phyloP scores from a whole-genome alignment of 2,329 filamentous ascomycete genomes.

The Trichothecium sympodiale region DNA sequence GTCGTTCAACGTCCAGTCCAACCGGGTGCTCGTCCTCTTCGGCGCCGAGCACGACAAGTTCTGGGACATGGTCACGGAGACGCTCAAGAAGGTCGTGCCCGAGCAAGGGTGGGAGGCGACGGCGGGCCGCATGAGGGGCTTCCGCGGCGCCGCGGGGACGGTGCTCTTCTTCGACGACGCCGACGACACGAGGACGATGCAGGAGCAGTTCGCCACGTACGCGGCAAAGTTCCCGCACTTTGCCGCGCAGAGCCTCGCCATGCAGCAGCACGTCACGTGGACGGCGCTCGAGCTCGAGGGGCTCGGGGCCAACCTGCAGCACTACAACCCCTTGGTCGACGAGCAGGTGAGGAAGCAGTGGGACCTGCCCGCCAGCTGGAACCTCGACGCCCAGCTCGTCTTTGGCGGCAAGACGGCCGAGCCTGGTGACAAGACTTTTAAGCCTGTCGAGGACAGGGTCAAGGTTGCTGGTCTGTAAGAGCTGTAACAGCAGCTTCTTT shows the following conservation, averaged over 20 bases:
- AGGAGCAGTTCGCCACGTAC: conserved; percentile 61
- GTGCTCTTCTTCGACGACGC: conserved; percentile 85
- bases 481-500: conserved; percentile 5
- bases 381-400: conserved; percentile 72
- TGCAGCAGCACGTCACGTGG: conserved; percentile 72
- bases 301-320: conserved; percentile 80
- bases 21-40: conserved; percentile 67
- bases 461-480: conserved; percentile 45
- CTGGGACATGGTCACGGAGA: conserved; percentile 62
- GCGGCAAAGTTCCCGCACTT: conserved; percentile 70
- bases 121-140: conserved; percentile 32
- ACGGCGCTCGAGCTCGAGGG: conserved; percentile 73
- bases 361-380: conserved; percentile 62
- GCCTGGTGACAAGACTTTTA: conserved; percentile 52
- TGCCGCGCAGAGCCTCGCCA: conserved; percentile 67
- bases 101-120: conserved; percentile 49
- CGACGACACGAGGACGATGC: conserved; percentile 50
- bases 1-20: conserved; percentile 82
- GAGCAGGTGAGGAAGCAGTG: conserved; percentile 57
- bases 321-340: conserved; percentile 85
- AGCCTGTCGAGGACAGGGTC: conserved; percentile 54
- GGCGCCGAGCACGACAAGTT: conserved; percentile 77
- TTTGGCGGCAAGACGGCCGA: conserved; percentile 56
- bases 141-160: conserved; percentile 66
- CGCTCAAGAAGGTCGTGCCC: conserved; percentile 45